Base-by-base conservation (phyloP, 192 early-diverging fungal genomes). In the Funneliformis mosseae region DNA sequence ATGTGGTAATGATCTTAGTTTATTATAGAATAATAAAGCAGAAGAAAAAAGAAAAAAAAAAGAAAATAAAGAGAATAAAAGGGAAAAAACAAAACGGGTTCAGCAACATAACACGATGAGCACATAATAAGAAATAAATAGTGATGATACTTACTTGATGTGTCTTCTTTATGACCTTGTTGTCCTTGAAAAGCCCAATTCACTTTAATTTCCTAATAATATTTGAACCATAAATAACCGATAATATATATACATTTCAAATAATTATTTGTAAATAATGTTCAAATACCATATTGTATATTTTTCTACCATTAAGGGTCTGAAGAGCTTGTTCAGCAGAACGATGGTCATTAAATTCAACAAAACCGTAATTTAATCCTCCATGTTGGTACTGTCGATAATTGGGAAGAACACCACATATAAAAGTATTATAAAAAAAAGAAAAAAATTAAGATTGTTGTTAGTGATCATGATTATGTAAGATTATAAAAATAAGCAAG, bases 301-400 rank as follows among this genome's bases (percentile, higher is more conserved):
- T 81, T 50, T 85, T 88, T 72, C 86, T 89, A 12, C 95, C 94
- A 80, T 97, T 95, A 77, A 96, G 84, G 27, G 68, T 80, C 78
- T 92, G 87, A 27, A 95, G 84, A 45, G 94, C 95, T 60, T 83
- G 69, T 27, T 94, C 92, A 50, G 96, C 96, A 55, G 88, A 82
- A 75, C 88, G 84, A 82, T 91, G 91, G 60, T 92, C 92, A 74
- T 83, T 83, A 88, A 91, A 95, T 82, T 95, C 95, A 69, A 97
- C 93, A 85, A 97, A 97, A 16, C 94, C 96, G 86, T 95, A 97
- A 87, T 95, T 95, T 75, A 95, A 83, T 18, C 91, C 93, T 64
- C 88, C 90, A 67, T 92, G 90, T 41, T 85, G 83, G 84, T 89
- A 89, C 88, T 92, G 88, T 8, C 14, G 11, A 64, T 25, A 27